Percentiles rank a stretch among this genome's conserved stretches.
These are phyloP conservation scores for Kodamaea sagamina DNA, from an alignment of 805 yeast genomes.

Conservation along the genomic window DNA sequence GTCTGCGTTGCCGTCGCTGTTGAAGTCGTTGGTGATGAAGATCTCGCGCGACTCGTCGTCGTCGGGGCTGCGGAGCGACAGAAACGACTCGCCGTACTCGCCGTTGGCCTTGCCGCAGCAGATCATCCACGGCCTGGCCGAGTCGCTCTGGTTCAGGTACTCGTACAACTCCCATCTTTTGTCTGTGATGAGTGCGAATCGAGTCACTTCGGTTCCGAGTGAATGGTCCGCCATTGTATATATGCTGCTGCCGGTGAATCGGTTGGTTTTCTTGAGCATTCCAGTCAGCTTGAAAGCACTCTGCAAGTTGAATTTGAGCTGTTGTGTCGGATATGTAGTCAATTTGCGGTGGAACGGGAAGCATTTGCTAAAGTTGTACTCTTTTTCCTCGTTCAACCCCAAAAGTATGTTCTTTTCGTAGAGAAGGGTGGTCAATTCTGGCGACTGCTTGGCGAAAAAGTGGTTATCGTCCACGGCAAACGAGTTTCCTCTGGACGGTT, in stretches of 20 bases:
- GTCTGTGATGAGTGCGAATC: conserved; percentile 65
- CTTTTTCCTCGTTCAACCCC: conserved; percentile 45
- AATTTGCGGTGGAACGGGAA: conserved; percentile 77
- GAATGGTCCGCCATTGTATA: conserved; percentile 30
- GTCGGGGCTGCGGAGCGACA: conserved; percentile 2
- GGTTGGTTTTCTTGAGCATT: conserved; percentile 27
- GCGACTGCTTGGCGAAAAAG: conserved; percentile 13
- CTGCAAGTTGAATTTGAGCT: conserved; percentile 36
- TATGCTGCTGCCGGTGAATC: conserved; percentile 35
- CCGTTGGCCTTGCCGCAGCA: conserved; percentile 73
- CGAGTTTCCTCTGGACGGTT: conserved; percentile 1
- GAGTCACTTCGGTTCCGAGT: conserved; percentile 52
- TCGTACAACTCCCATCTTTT: conserved; percentile 73
- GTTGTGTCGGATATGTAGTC: conserved; percentile 56
- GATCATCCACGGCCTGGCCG: conserved; percentile 49
- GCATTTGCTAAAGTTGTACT: conserved; percentile 69
- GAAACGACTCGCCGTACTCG: conserved; percentile 57
- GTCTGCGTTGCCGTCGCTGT: conserved; percentile 15
- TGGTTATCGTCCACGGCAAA: conserved; percentile 9
- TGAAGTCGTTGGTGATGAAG: conserved; percentile 21
- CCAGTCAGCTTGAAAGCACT: conserved; percentile 24
- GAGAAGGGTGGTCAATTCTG: conserved; percentile 13
- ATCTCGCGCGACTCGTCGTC: conserved; percentile 28
- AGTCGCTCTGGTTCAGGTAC: conserved; percentile 44
- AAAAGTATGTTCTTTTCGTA: conserved; percentile 23